Evolutionary conservation across 495 filamentous ascomycete genomes (phyloP), one percentile per base, ranked within the genome.

Genomic region (Letharia columbiana): DNA sequence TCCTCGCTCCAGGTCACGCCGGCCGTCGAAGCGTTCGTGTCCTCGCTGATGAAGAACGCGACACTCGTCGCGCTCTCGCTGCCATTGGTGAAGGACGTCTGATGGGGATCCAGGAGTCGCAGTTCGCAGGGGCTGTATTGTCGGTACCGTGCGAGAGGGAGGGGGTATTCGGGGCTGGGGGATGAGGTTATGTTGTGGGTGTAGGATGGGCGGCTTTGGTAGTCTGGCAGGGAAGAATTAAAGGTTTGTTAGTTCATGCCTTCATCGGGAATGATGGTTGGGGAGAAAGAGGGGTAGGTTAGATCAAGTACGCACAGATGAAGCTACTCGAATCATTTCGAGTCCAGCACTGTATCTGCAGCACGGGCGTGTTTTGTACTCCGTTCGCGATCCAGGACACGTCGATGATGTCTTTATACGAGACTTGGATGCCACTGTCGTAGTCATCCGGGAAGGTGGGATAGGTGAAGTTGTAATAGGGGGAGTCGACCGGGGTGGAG

Each of bases 251-350:
- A 18, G 44, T 9, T 20, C 3, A 20, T 9, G 10, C 1, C 23
- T 56, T 35, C 2, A 2, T 31, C 18, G 13, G 37, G 18, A 37
- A 56, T 35, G 28, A 31, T 52, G 9, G 49, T 52, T 0, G 8
- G 37, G 13, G 31, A 13, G 13, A 56, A 56, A 35, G 52, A 56
- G 6, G 28, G 5, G 12, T 3, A 18, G 28, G 15, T 3, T 33
- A 37, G 9, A 56, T 8, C 4, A 6, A 18, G 28, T 35, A 56
- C 52, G 9, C 52, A 56, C 52, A 56, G 31, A 56, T 56, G 52
- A 35, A 56, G 52, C 52, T 37, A 35, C 52, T 56, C 6, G 52
- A 35, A 56, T 56, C 52, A 35, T 56, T 56, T 56, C 52, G 52
- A 17, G 12, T 3, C 52, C 52, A 56, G 52, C 52, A 56, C 18